Base-by-base conservation (phyloP, 169 alveolate genomes). In the Plasmodium knowlesi region DNA sequence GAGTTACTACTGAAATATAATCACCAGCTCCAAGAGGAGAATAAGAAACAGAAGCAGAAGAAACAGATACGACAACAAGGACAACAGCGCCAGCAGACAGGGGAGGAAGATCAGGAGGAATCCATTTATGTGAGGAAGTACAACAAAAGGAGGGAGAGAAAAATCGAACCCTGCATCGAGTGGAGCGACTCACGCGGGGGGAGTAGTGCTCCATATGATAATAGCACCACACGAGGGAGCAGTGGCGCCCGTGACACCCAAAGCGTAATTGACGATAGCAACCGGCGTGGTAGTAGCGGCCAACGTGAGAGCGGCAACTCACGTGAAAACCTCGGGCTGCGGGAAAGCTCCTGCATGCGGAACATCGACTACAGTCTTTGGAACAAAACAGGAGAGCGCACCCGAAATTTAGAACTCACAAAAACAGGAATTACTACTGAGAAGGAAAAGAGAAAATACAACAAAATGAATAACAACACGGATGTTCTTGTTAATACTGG, bases 331-430 rank as follows among this genome's bases (percentile, higher is more conserved):
- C 22, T 67, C n/a, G 76, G 76, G 76, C 76, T 67, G 76, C 2
- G 76, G 76, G 41, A 67, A 2, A 67, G 76, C 37, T 67, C 76
- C 12, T 67, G n/a, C 76, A 19, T 67, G 30, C 30, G 76, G n/a
- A 19, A 67, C 41, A 67, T 67, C 76, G 76, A 67, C n/a, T 67
- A 67, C 37, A 67, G 76, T 37, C 76, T 67, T 22, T 67, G 76
- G 76, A 67, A 67, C 76, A 6, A 32, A 25, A 25, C 22, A 25
- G 76, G 76, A 67, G 76, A 67, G 76, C 76, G 76, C 37, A 67
- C 14, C 76, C 76, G 0, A 25, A 12, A 67, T 67, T 14, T 22
- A 9, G 37, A 12, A 8, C 37, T 25, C n/a, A 67, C 9, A 25
- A 12, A 25, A 0, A 67, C 14, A 67, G 76, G 37, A 10, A 39